A percentile compares a stretch with the other conserved stretches of the same genome.
Evolutionary conservation across 495 filamentous ascomycete genomes (phyloP).

Genomic region (Penicillium desertorum): DNA sequence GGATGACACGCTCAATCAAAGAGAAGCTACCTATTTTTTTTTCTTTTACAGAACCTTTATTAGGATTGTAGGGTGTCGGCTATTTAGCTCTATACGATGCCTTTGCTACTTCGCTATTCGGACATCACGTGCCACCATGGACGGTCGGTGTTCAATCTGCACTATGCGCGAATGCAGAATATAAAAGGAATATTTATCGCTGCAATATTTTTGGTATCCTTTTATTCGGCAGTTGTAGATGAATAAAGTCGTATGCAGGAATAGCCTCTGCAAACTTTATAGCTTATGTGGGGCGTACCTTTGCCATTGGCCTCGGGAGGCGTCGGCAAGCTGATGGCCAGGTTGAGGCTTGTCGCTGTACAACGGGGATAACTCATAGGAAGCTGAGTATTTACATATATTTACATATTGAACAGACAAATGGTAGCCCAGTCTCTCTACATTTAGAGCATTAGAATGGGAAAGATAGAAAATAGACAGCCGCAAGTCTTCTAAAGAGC

Average conservation of each 20-base stretch:
- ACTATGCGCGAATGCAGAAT: background rate
- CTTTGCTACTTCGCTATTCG: background rate
- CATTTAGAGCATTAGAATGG: background rate
- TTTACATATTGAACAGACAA: background rate
- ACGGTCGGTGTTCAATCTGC: background rate
- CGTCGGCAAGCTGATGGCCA: background rate
- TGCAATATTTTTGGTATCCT: background rate
- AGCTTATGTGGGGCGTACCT: background rate
- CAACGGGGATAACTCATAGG: background rate
- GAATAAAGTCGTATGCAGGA: background rate
- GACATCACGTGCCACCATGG: background rate
- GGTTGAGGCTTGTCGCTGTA: background rate
- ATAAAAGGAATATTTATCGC: background rate
- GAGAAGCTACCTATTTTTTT: constrained; percentile 84
- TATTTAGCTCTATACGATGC: background rate
- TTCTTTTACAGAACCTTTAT: constrained; percentile 12
- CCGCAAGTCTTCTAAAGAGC: background rate
- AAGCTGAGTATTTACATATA: background rate
- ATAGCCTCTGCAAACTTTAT: background rate
- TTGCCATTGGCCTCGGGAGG: too few relatives aligned
- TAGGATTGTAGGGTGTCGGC: background rate
- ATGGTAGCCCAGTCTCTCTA: background rate
- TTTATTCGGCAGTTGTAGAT: background rate
- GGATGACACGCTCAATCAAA: constrained; percentile 99
- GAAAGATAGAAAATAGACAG: background rate